Conservation (phyloP, 1,139 yeast species). For the Nakaseomyces nivariensis region DNA sequence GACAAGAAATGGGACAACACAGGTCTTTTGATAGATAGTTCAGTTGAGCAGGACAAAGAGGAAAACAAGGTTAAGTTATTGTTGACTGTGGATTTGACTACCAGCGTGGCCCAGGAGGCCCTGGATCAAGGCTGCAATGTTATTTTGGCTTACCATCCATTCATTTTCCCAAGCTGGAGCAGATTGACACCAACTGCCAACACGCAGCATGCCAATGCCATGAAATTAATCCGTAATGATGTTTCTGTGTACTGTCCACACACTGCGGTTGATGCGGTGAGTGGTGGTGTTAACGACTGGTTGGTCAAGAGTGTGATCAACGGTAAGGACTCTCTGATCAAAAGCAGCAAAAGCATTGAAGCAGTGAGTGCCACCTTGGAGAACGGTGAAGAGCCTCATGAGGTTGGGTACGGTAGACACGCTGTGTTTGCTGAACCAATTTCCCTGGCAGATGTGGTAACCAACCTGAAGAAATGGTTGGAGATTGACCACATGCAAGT, state of each 20-base stretch:
- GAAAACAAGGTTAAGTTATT: constrained; percentile 36
- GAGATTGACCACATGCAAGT: constrained; percentile 53
- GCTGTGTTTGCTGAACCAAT: constrained; percentile 41
- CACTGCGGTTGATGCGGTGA: constrained; percentile 89
- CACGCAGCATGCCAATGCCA: constrained; percentile 72
- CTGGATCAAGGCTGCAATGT: constrained; percentile 40
- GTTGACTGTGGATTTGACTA: constrained; percentile 77
- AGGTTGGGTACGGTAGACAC: constrained; percentile 78
- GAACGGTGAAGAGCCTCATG: constrained; percentile 28
- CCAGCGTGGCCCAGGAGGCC: constrained; percentile 80
- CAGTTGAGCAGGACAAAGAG: constrained; percentile 13
- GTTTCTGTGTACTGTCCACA: constrained; percentile 91
- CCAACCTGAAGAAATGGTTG: constrained; percentile 45
- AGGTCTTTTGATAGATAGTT: constrained; percentile 68
- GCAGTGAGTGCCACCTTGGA: constrained; percentile 12
- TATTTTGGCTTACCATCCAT: constrained; percentile 88
- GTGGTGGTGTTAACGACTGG: constrained; percentile 91
- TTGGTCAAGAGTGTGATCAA: constrained; percentile 51
- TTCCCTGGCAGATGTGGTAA: constrained; percentile 39
- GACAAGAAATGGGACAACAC: constrained; percentile 92
- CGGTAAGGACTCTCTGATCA: constrained; percentile 23
- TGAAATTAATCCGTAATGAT: constrained; percentile 62
- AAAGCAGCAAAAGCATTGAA: constrained; percentile 30
- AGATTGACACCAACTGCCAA: constrained; percentile 48
- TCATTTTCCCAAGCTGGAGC: constrained; percentile 83